Conservation (phyloP, 2,329 filamentous ascomycete species). For the Arthrobotrys megalospora region DNA sequence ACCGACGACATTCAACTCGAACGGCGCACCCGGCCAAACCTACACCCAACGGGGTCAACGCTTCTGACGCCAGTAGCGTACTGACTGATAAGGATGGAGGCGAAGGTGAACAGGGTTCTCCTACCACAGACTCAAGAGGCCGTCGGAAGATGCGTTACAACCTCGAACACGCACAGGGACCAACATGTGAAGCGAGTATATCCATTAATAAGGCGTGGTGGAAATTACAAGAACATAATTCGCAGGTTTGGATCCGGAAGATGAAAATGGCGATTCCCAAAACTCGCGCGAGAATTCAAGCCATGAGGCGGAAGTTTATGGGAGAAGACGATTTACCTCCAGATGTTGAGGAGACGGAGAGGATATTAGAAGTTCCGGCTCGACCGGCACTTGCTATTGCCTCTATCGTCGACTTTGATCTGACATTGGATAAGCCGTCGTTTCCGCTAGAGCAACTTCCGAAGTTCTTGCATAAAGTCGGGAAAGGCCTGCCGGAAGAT, state of each 20-base stretch:
- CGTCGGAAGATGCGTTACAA: slow-evolving; percentile 76
- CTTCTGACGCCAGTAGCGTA: slow-evolving; percentile 49
- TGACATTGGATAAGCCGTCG: slow-evolving; percentile 90
- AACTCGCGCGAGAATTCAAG: slow-evolving; percentile 81
- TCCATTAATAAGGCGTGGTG: slow-evolving; percentile 82
- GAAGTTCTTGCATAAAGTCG: slow-evolving; percentile 86
- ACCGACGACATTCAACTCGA: slow-evolving; percentile 67
- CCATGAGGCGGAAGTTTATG: slow-evolving; percentile 84
- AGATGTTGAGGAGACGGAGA: slow-evolving; percentile 85
- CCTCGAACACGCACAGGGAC: slow-evolving; percentile 79
- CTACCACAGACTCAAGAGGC: slow-evolving; percentile 42
- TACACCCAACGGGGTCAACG: slow-evolving; percentile 44
- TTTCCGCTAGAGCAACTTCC: slow-evolving; percentile 87
- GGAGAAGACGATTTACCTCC: slow-evolving; percentile 85
- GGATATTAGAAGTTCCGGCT: slow-evolving; percentile 86
- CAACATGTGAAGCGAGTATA: slow-evolving; percentile 81
- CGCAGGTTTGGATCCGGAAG: slow-evolving; percentile 90
- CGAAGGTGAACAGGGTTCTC: slow-evolving; percentile 29
- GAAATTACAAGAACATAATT: slow-evolving; percentile 83
- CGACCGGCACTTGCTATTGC: slow-evolving; percentile 86
- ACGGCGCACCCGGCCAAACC: slow-evolving; percentile 43
- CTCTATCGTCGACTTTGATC: slow-evolving; percentile 85
- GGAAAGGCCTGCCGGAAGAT: slow-evolving; percentile 95
- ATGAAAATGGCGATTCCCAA: slow-evolving; percentile 71
- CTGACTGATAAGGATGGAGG: slow-evolving; percentile 33